Conservation (phyloP, 2,329 filamentous ascomycete species). For the Alternaria burnsii region DNA sequence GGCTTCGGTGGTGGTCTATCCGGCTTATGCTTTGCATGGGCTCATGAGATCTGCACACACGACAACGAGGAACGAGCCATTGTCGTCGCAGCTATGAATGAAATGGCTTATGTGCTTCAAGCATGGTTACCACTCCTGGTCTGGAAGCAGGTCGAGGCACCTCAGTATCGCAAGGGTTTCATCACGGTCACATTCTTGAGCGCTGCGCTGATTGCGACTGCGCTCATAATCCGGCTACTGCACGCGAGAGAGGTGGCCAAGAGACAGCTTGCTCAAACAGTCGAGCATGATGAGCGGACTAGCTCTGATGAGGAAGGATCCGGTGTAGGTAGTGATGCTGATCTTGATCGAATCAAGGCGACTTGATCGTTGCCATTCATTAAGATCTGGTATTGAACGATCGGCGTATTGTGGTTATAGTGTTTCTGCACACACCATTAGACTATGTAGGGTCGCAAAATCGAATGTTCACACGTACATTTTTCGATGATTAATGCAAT, state of each 20-base stretch:
- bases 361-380: not conserved
- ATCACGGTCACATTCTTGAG: conserved; percentile 54
- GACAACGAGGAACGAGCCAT: conserved; percentile 73
- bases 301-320: not conserved
- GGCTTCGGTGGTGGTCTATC: conserved; percentile 59
- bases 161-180: conserved; percentile 68
- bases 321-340: not conserved
- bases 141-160: conserved; percentile 71
- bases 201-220: conserved; percentile 57
- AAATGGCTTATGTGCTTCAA: conserved; percentile 74
- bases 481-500: too few species aligned
- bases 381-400: not conserved
- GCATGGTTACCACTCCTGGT: conserved; percentile 73
- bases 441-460: too few species aligned
- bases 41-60: conserved; percentile 63
- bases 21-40: conserved; percentile 63
- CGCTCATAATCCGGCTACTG: conserved; percentile 56
- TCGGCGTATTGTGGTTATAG: too few species aligned
- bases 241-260: conserved; percentile 54
- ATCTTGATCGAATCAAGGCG: not conserved
- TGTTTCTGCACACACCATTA: too few species aligned
- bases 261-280: not conserved
- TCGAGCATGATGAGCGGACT: not conserved
- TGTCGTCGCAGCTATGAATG: conserved; percentile 72
- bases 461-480: too few species aligned